Evolutionary conservation across 768 basidiomycete species (phyloP), one percentile per base, ranked within the genome.

Genomic region (Tulasnella sp.): DNA sequence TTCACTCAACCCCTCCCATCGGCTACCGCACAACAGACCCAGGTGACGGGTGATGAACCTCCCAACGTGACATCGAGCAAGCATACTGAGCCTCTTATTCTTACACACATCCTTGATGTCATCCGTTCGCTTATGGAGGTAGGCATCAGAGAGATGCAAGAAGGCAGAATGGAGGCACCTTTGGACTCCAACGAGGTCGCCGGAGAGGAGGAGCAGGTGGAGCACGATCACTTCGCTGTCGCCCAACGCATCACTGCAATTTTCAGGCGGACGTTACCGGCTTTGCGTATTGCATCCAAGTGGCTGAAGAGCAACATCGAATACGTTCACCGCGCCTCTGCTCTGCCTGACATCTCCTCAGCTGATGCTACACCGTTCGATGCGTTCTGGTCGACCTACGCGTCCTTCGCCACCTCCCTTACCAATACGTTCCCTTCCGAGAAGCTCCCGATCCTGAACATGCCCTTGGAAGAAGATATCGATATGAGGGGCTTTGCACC

Each of bases 401-500:
- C 77, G 11, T 74, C 75, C 29, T 90, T 96, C 62, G 72, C 80
- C 19, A 75, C 75, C 17, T 70, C 75, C 11, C 71, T 98, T 49
- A 71, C 72, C 14, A 68, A 71, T 14, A 71, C 80, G 0, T 99
- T 98, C 69, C 91, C 93, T 1, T 63, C 69, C 4, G 72, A 73
- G 6, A 74, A 72, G 41, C 68, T 93, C 31, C 83, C 86, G 1
- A 62, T 67, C 17, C 69, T 88, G 23, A 71, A 69, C 6, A 73
- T 74, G 1, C 77, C 81, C 23, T 70, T 99, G 59, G 91, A 96
- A 59, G 96, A 99, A 69, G 94, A 99, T 67, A 69, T 82, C 5
- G 92, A 97, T 46, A 77, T 92, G 73, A 75, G 76, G 31, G 94
- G 94, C 0, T 98, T 94, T 66, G 69, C 84, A 31, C 96, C 96